These are phyloP conservation scores for Exophiala calicioides DNA, from an alignment of 2,329 filamentous ascomycete genomes.

Conservation along the genomic window DNA sequence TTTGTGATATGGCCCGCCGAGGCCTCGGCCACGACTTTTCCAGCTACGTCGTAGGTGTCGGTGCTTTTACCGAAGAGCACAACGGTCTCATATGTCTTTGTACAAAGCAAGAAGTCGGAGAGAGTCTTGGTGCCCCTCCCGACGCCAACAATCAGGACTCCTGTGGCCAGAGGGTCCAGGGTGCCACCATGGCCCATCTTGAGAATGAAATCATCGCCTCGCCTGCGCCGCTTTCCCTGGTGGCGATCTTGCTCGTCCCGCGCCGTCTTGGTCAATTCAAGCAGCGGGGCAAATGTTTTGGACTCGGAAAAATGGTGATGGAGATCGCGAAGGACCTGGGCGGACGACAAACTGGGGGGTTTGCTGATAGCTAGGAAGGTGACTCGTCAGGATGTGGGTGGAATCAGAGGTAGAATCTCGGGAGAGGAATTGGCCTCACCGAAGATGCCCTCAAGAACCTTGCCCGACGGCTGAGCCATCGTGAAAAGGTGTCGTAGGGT, in stretches of 20 bases:
- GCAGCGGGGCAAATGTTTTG: conserved; percentile 72
- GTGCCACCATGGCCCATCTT: conserved; percentile 98
- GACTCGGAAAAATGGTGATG: conserved; percentile 84
- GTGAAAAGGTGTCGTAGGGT: conserved; percentile 8
- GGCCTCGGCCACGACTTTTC: conserved; percentile 75
- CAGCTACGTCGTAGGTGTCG: conserved; percentile 85
- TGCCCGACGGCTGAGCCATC: conserved; percentile 35
- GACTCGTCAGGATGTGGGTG: conserved; percentile 11
- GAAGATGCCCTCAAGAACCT: conserved; percentile 64
- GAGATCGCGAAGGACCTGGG: conserved; percentile 84
- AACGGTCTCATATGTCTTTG: conserved; percentile 88
- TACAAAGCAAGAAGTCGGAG: conserved; percentile 77
- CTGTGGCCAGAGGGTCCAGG: conserved; percentile 89
- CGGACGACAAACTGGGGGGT: conserved; percentile 80
- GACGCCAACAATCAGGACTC: conserved; percentile 84
- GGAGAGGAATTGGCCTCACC: conserved; percentile 47
- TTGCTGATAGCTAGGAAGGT: conserved; percentile 78
- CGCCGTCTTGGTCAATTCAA: conserved; percentile 57
- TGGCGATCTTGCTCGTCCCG: conserved; percentile 18
- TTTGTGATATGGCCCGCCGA: conserved; percentile 70
- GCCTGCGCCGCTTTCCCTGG: conserved; percentile 52
- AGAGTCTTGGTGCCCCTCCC: conserved; percentile 85
- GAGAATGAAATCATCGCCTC: conserved; percentile 65
- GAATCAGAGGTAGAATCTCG: conserved; percentile 11
- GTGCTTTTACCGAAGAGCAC: conserved; percentile 90